Evolutionary conservation across 768 basidiomycete genomes (phyloP), one percentile per base, ranked within the genome.

Genomic region (Podaxis sp.): DNA sequence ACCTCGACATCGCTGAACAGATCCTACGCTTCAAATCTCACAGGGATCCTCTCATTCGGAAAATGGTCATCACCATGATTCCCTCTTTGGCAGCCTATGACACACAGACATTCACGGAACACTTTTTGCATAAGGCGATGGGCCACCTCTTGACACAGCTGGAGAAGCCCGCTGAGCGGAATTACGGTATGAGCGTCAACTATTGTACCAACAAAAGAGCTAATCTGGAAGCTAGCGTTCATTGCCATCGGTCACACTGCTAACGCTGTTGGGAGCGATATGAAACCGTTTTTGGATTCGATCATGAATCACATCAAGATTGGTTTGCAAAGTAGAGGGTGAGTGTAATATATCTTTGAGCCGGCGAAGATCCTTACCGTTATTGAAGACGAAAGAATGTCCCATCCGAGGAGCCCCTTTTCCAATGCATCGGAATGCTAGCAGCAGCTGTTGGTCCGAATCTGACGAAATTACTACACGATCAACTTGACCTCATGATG

Each of bases 371-470:
- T 22, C 48, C 24, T 64, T 19, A 28, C 42, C 33, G 24, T 42
- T 42, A 57, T 48, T 58, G 33, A 65, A 89, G 87, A 62, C 88
- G 89, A 71, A 96, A 95, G 81, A 95, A 94, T 71, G 92, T 95
- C 1, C 92, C 93, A 2, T 88, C 90, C 15, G 96, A 98, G 74
- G 95, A 95, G 66, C 91, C 96, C 0, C 95, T 99, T 63, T 99
- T 99, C 71, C 93, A 98, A 80, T 99, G 97, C 75, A 85, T 99
- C 63, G 94, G 94, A 40, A 96, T 98, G 95, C 80, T 99, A 48
- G 94, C 96, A 1, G 86, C 88, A 1, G 93, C 97, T 8, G 95
- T 99, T 36, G 97, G 97, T 0, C 95, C 95, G 2, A 96, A 95
- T 73, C 79, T 99, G 52, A 99, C 97, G 0, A 95, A 96, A 71